These are phyloP conservation scores for Linnemannia exigua DNA, from an alignment of 192 early-diverging fungal species.

Conservation along the genomic window DNA sequence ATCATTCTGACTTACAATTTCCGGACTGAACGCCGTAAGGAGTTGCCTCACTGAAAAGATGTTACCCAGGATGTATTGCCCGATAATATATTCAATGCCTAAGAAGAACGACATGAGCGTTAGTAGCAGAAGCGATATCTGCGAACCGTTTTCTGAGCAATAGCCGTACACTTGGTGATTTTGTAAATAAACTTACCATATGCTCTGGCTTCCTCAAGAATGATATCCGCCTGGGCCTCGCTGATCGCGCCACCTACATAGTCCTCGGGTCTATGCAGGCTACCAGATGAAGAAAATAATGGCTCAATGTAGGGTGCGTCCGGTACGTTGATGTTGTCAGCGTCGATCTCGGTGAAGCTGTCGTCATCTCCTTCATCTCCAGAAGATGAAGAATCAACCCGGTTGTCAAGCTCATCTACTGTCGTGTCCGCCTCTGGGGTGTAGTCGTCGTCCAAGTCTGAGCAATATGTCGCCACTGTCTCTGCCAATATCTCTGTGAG, in stretches of 20 bases:
- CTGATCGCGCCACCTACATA: neutral
- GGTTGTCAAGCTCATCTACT: slow-evolving; percentile 13
- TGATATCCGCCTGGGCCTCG: slow-evolving; percentile 9
- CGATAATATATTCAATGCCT: slow-evolving; percentile 24
- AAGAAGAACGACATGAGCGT: slow-evolving; percentile 2
- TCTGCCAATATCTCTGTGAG: slow-evolving; percentile 2
- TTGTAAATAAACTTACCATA: slow-evolving; percentile 15
- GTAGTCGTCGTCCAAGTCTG: slow-evolving; percentile 32
- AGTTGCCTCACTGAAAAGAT: slow-evolving; percentile 14
- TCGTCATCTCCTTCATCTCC: slow-evolving; percentile 43
- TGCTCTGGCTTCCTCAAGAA: slow-evolving; percentile 30
- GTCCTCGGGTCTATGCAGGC: neutral
- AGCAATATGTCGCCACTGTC: neutral
- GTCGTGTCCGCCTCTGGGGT: slow-evolving; percentile 21
- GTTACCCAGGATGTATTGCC: slow-evolving; percentile 6
- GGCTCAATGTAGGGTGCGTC: neutral
- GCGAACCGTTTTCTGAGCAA: neutral
- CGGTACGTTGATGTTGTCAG: slow-evolving; percentile 36
- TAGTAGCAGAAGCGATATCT: neutral
- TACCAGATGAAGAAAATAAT: slow-evolving; percentile 2
- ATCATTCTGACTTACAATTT: slow-evolving; percentile 9
- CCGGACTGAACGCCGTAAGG: neutral
- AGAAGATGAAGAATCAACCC: slow-evolving; percentile 17
- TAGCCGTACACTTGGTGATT: neutral
- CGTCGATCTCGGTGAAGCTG: slow-evolving; percentile 47